Evolutionary conservation across 2,329 filamentous ascomycete species (phyloP).

Genomic region (Aspergillus calidoustus): DNA sequence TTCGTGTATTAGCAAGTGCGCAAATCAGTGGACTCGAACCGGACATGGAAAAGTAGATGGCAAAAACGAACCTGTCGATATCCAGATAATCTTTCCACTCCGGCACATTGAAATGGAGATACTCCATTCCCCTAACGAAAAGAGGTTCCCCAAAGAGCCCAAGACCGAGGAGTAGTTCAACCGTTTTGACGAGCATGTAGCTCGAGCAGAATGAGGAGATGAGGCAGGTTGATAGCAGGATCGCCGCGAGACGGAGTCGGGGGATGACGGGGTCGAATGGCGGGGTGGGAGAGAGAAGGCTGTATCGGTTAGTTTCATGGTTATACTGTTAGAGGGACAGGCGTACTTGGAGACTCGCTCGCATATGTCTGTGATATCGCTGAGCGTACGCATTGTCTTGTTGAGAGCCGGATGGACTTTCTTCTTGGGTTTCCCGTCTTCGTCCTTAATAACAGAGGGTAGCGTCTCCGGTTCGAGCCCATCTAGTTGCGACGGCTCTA

Average conservation of each 20-base stretch:
- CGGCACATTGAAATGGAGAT: conserved; percentile 58
- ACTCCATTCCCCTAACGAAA: conserved; percentile 62
- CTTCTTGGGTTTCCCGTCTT: neutral
- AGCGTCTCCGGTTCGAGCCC: neutral
- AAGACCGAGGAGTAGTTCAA: conserved; percentile 70
- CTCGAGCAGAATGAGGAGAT: conserved; percentile 60
- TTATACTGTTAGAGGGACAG: too few species aligned
- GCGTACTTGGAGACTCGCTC: neutral
- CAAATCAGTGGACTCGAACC: too few species aligned
- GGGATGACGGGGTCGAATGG: conserved; percentile 63
- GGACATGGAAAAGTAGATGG: too few species aligned
- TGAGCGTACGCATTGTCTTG: neutral
- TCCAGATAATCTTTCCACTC: conserved; percentile 67
- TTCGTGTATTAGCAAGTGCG: conserved; percentile 8
- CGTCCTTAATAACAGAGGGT: neutral
- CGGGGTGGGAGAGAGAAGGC: conserved; percentile 26
- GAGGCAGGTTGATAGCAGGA: conserved; percentile 59
- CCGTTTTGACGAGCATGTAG: conserved; percentile 67
- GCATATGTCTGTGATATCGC: neutral
- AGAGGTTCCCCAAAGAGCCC: conserved; percentile 81
- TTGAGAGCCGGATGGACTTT: neutral
- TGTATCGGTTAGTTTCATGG: too few species aligned
- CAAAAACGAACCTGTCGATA: neutral
- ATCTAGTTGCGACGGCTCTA: neutral
- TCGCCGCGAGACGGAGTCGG: conserved; percentile 59